Conservation (phyloP, 2,329 filamentous ascomycete genomes). For the Furcasterigmium sp. region DNA sequence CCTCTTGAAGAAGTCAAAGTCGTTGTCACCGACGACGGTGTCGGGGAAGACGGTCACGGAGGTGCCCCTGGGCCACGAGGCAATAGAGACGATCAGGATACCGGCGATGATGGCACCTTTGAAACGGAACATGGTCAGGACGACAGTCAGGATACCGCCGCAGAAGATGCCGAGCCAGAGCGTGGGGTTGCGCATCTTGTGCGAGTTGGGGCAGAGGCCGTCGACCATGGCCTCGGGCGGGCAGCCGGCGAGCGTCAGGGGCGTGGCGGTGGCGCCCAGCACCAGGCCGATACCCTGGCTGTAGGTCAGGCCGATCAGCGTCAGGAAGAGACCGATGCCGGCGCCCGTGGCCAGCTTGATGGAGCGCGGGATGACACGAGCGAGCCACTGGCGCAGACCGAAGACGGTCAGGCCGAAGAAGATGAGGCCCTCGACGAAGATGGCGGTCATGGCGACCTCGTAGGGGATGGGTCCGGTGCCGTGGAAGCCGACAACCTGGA, state of each 20-base stretch:
- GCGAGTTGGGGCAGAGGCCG: conserved; percentile 55
- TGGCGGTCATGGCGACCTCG: conserved; percentile 71
- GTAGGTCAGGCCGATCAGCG: conserved; percentile 72
- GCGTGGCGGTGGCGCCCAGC: conserved; percentile 60
- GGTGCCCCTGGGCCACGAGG: conserved; percentile 79
- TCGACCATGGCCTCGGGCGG: conserved; percentile 31
- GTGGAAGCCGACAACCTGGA: conserved; percentile 59
- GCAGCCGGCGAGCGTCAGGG: conserved; percentile 72
- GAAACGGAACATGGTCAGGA: conserved; percentile 80
- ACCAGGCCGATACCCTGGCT: conserved; percentile 77
- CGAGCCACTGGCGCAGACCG: conserved; percentile 83
- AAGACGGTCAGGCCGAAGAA: conserved; percentile 76
- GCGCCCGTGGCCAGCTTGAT: conserved; percentile 86
- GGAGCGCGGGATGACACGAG: conserved; percentile 72
- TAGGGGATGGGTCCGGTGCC: conserved; percentile 71
- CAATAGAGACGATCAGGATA: conserved; percentile 78
- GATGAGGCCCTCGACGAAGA: conserved; percentile 83
- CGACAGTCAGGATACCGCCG: conserved; percentile 71
- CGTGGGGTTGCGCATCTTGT: conserved; percentile 77
- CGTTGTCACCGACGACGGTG: conserved; percentile 59
- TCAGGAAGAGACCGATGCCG: conserved; percentile 79
- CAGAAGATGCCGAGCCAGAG: conserved; percentile 90
- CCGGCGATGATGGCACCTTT: conserved; percentile 83
- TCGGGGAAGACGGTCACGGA: conserved; percentile 78
- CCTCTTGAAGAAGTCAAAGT: conserved; percentile 83